phyloP scores from a whole-genome alignment of 257 asterid species.

The Przewalskia tangutica region DNA sequence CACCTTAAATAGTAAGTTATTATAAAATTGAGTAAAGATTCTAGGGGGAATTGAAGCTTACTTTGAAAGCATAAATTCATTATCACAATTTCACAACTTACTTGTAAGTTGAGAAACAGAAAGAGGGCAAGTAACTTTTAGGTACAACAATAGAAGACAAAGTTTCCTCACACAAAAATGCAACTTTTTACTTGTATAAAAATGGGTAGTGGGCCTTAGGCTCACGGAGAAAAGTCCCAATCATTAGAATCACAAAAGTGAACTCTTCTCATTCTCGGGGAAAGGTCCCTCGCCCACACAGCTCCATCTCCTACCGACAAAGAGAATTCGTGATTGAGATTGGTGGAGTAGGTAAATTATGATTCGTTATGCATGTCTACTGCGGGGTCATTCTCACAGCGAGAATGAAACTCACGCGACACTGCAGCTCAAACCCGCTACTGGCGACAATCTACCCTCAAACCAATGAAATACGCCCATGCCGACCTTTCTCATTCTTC shows the following conservation, averaged over 20 bases:
- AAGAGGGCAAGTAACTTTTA: background rate
- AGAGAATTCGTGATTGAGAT: too few relatives aligned
- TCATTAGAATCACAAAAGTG: background rate
- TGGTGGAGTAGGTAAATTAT: too few relatives aligned
- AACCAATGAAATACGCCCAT: too few relatives aligned
- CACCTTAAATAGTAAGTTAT: background rate
- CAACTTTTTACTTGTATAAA: conserved; percentile 2
- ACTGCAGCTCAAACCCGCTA: too few relatives aligned
- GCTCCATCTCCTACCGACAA: too few relatives aligned
- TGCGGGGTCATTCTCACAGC: too few relatives aligned
- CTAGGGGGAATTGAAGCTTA: background rate
- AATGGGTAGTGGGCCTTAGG: background rate
- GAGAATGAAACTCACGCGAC: too few relatives aligned
- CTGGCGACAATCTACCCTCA: too few relatives aligned
- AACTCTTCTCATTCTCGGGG: background rate
- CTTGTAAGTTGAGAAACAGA: background rate
- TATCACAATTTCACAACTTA: background rate
- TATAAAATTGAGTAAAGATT: background rate
- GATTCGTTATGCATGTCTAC: too few relatives aligned
- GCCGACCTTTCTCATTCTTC: too few relatives aligned
- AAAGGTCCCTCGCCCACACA: too few relatives aligned
- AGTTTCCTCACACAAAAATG: background rate
- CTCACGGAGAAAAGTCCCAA: background rate
- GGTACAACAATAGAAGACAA: conserved; percentile 1
- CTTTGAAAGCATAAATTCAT: background rate